Percentiles rank a stretch among this genome's conserved stretches.
These are phyloP conservation scores for Porphyrellus cyaneotinctus DNA, from an alignment of 768 basidiomycete species.

Conservation along the genomic window DNA sequence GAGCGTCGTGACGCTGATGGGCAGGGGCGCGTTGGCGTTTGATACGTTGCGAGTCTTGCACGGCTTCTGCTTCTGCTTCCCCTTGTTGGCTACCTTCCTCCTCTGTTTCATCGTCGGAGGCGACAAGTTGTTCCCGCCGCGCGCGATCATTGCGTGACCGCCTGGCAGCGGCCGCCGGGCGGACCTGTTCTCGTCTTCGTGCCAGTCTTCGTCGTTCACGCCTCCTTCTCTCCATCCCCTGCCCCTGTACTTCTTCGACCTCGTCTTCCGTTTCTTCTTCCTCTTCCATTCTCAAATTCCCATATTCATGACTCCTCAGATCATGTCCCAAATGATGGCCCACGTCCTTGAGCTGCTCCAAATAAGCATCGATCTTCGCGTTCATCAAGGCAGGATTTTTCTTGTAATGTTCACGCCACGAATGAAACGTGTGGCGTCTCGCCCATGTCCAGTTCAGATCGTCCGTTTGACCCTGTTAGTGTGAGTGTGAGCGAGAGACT, in stretches of 20 bases:
- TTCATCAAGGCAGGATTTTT: conserved; percentile 42
- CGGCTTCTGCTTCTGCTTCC: neutral
- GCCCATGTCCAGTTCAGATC: conserved; percentile 41
- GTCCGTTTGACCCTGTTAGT: conserved; percentile 17
- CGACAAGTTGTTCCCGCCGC: neutral
- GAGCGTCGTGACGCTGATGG: neutral
- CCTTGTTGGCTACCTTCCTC: neutral
- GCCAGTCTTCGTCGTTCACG: neutral
- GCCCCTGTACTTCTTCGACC: conserved; percentile 6
- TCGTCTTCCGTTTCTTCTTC: conserved; percentile 11
- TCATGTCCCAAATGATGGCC: conserved; percentile 24
- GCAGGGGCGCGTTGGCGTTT: conserved; percentile 16
- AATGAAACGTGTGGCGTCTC: conserved; percentile 47
- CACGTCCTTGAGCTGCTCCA: conserved; percentile 2
- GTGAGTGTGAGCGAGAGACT: neutral
- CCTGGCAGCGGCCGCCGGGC: neutral
- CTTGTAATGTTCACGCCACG: conserved; percentile 61
- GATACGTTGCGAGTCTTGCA: neutral
- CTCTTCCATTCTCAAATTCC: neutral
- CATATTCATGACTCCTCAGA: conserved; percentile 16
- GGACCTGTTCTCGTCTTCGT: neutral
- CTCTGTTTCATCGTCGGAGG: conserved; percentile 4
- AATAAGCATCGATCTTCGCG: conserved; percentile 35
- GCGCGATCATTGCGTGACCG: neutral
- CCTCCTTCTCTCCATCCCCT: neutral